Base-by-base conservation (phyloP, 192 early-diverging fungal genomes). In the Coemansia guatemalensis region DNA sequence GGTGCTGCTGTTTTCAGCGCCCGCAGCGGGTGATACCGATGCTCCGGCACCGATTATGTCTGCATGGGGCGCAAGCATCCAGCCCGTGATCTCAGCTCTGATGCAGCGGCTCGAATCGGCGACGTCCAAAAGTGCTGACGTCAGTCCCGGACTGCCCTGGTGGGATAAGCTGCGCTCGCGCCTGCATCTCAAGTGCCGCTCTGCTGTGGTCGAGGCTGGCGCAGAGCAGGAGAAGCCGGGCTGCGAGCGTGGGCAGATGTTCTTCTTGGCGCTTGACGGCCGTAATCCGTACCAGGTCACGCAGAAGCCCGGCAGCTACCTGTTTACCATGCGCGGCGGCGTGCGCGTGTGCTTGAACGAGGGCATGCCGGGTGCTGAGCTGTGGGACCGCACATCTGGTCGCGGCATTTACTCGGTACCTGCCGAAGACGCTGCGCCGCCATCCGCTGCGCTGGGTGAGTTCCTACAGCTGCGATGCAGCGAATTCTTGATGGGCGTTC, bases 81-180 rank as follows among this genome's bases (percentile, higher is more conserved):
- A 84, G 58, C 79, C 83, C 0, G 74, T 73, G 11, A 73, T 84
- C 23, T 78, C 79, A 1, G 73, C 83, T n/a, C 60, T 82, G 25
- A 76, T 81, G 65, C 83, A 84, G 64, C 72, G 83, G 12, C 44
- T 84, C 20, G 83, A 84, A 41, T 64, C 75, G 3, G 62, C 64
- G 1, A 81, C 78, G 5, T 74, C 72, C 18, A 73, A 81, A 54
- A 82, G 72, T 30, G 73, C 76, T 39, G 83, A 84, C 20, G 65
- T 73, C 47, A 81, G 78, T 9, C 83, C 83, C 0, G 62, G 69
- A 7, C 53, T 84, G 22, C 75, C 75, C 7, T 84, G 83, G 83
- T 84, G 83, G 83, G 83, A 84, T 60, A 84, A 84, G 65, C 56
- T 81, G 64, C 71, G 83, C 44, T 75, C 73, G 39, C 64, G 75